Percentiles rank a stretch among this genome's conserved stretches.
Evolutionary conservation across 805 yeast species (phyloP).

Genomic region (Cyberlindnera nakhonratchasimensis): DNA sequence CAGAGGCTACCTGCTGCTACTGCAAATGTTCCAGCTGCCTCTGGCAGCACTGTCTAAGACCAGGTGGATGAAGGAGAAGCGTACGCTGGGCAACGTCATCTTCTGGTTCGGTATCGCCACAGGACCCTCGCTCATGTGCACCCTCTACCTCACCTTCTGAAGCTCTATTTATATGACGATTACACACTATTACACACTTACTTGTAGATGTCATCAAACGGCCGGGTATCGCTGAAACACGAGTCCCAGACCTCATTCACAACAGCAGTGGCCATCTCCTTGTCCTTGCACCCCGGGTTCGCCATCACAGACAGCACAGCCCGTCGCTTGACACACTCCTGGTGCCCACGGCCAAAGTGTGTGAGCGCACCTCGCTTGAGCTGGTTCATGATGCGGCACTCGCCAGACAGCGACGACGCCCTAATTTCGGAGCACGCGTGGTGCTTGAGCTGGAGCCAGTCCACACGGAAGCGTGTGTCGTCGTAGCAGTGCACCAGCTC

Average conservation of each 20-base stretch:
- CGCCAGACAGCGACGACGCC: conserved; percentile 91
- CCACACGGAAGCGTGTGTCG: conserved; percentile 80
- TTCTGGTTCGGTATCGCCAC: conserved; percentile 91
- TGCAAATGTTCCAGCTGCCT: conserved; percentile 90
- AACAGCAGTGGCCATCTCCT: conserved; percentile 69
- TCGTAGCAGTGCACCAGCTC: conserved; percentile 94
- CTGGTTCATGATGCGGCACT: conserved; percentile 88
- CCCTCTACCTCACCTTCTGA: conserved; percentile 74
- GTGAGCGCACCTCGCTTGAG: conserved; percentile 45
- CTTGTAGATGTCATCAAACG: conserved; percentile 86
- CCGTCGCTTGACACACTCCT: conserved; percentile 83
- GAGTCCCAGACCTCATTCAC: conserved; percentile 90
- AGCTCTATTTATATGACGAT: background rate
- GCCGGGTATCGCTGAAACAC: conserved; percentile 93
- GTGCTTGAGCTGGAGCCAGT: conserved; percentile 80
- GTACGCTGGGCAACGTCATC: conserved; percentile 68
- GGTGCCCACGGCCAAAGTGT: conserved; percentile 76
- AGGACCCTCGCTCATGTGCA: conserved; percentile 87
- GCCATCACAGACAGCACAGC: conserved; percentile 82
- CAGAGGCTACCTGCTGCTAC: conserved; percentile 72
- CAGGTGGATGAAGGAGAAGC: conserved; percentile 49
- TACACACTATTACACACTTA: background rate
- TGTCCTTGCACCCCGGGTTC: conserved; percentile 76
- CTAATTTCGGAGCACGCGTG: conserved; percentile 97
- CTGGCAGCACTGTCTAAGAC: conserved; percentile 62